Evolutionary conservation across 148 eudicot species (phyloP), one percentile per base, ranked within the genome.

Genomic region (Persicaria maculosa): DNA sequence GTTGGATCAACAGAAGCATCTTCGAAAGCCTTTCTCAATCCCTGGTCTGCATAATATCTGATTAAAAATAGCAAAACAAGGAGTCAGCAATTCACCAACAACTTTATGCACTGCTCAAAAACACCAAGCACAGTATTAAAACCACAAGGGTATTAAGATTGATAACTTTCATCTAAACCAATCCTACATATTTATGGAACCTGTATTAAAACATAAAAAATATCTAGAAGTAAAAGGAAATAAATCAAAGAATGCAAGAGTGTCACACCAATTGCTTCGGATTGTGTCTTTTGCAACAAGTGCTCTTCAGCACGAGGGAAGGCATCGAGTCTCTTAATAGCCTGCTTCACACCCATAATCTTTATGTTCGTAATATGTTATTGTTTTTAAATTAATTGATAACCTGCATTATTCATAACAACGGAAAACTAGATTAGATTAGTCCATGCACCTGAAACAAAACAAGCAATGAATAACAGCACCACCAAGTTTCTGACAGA

Each of bases 261-360:
- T 31, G 11, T 67, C 47, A 70, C 88, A 95, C 98, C 97, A 74
- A 95, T 65, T 19, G 98, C 98, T 2, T 97, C 98, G 7, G 93
- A 88, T 81, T 89, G 88, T 45, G 98, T 95, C 75, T 92, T 95
- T 84, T 87, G 93, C 86, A 95, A 73, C 81, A 95, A 84, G 75
- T 95, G 98, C 25, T 95, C 98, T 79, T 95, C 98, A 12, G 98
- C 91, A 40, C 97, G 90, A 54, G 98, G 97, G 73, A 95, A 95
- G 25, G 98, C 98, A 81, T 95, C 98, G 7, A 95, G 79, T 46
- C 75, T 90, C 80, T 78, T 90, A 62, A 95, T 81, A 52, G 91
- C 84, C 85, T 95, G 97, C 79, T 82, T 95, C 71, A 95, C 84
- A 72, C 96, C 96, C 98, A 94, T 93, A 74, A 48, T 78, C 40